Evolutionary conservation across 495 filamentous ascomycete genomes (phyloP).

Genomic region (Lasiosphaeriaceae sp.): DNA sequence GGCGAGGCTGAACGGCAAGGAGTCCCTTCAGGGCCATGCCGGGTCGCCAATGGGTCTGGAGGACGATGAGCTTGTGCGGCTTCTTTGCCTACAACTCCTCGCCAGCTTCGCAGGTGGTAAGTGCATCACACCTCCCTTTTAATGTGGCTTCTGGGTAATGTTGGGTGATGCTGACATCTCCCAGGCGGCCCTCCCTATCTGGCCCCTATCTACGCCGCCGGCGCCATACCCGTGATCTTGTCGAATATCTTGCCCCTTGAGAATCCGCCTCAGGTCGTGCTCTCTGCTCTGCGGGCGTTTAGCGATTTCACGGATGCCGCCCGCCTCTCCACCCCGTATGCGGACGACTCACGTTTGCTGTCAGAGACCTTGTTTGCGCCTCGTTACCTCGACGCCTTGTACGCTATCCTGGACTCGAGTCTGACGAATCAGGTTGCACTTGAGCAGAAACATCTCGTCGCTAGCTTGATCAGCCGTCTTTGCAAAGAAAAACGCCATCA

Average conservation of each 20-base stretch:
- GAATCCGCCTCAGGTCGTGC: conserved; percentile 59
- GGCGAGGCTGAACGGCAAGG: conserved; percentile 31
- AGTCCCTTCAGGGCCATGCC: conserved; percentile 20
- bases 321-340: conserved; percentile 34
- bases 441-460: conserved; percentile 60
- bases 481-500: conserved; percentile 68
- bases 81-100: conserved; percentile 77
- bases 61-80: conserved; percentile 59
- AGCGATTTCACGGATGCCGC: conserved; percentile 67
- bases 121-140: conserved; percentile 8
- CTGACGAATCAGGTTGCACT: conserved; percentile 48
- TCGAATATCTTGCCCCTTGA: conserved; percentile 60
- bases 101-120: conserved; percentile 83
- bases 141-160: conserved; percentile 7
- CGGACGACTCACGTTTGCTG: conserved; percentile 36
- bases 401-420: conserved; percentile 60
- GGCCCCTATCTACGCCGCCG: conserved; percentile 62
- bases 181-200: conserved; percentile 80
- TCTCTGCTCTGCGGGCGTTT: conserved; percentile 71
- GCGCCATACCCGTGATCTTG: conserved; percentile 63
- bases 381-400: conserved; percentile 54
- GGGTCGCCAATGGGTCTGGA: conserved; percentile 25
- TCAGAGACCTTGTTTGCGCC: conserved; percentile 62
- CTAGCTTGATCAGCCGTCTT: conserved; percentile 59
- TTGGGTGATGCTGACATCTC: conserved; percentile 16